Conservation (phyloP, 139 green algal genomes). For the Tetraselmis striata region DNA sequence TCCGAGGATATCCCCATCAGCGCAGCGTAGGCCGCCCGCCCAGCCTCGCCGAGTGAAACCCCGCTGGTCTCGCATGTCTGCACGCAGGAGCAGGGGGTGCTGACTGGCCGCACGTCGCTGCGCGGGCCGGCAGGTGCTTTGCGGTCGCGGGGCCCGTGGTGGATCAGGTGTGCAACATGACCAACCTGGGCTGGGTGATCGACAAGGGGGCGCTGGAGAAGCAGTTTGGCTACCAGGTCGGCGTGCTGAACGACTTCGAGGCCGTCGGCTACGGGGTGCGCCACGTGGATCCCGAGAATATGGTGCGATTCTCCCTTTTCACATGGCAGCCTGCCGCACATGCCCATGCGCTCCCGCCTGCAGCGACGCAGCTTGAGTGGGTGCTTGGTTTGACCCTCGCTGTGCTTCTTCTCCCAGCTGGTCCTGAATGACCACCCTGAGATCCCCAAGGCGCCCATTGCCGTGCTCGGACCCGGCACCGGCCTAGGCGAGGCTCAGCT, state of each 20-base stretch:
- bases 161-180: slow-evolving; percentile 76
- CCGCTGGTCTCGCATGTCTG: no score
- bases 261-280: slow-evolving; percentile 86
- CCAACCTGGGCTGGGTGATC: slow-evolving; percentile 80
- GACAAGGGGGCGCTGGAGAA: slow-evolving; percentile 29
- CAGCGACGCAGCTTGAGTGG: no score
- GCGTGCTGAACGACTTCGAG: slow-evolving; percentile 91
- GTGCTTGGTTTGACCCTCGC: no score
- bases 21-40: not conserved
- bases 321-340: no score
- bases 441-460: slow-evolving; percentile 55
- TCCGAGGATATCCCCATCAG: not conserved
- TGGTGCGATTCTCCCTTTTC: no score
- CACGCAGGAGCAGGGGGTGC: no score
- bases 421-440: not conserved
- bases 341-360: no score
- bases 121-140: slow-evolving; percentile 19
- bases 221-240: slow-evolving; percentile 46
- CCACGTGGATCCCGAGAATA: slow-evolving; percentile 40
- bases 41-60: no score
- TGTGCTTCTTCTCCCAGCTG: not conserved
- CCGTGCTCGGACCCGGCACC: slow-evolving; percentile 85
- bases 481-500: slow-evolving; percentile 82
- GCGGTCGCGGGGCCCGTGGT: slow-evolving; percentile 77
- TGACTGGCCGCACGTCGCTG: no score